Percentiles rank a stretch among this genome's conserved stretches.
phyloP scores from a whole-genome alignment of 345 rosid genomes.

The Punica granatum region DNA sequence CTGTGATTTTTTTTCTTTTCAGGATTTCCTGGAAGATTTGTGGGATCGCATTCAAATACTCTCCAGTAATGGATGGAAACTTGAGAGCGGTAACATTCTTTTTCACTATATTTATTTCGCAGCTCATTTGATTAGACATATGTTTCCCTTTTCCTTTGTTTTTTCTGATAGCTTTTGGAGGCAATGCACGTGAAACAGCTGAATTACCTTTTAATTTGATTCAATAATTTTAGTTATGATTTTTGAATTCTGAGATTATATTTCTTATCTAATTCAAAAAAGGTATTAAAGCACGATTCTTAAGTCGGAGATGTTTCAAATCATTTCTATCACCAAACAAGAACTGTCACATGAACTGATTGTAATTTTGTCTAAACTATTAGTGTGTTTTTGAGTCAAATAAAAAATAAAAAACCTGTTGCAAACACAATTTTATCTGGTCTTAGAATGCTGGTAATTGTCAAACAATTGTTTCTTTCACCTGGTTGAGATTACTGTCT shows the following conservation, averaged over 20 bases:
- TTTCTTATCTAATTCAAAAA: neutral
- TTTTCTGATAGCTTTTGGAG: neutral
- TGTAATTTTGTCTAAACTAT: neutral
- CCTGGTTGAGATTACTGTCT: neutral
- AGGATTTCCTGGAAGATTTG: slow-evolving; percentile 97
- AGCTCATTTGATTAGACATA: neutral
- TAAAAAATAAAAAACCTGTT: neutral
- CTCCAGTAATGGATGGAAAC: slow-evolving; percentile 83
- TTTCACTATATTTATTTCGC: neutral
- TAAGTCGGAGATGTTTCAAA: neutral
- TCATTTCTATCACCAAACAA: neutral
- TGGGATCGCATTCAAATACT: slow-evolving; percentile 68
- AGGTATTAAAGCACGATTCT: neutral
- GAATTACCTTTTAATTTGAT: neutral
- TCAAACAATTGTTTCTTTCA: neutral
- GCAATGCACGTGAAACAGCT: neutral
- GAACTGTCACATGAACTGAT: neutral
- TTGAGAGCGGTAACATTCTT: slow-evolving; percentile 65
- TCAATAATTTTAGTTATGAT: neutral
- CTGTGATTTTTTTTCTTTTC: slow-evolving; percentile 9
- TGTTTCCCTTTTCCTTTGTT: neutral
- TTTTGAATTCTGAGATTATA: neutral
- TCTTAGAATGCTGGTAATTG: neutral
- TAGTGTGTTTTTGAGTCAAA: neutral
- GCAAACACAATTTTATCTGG: neutral